Percentiles rank a stretch among this genome's conserved stretches.
Evolutionary conservation across 2,329 filamentous ascomycete genomes (phyloP).

Genomic region (Harringtonia aguacate): DNA sequence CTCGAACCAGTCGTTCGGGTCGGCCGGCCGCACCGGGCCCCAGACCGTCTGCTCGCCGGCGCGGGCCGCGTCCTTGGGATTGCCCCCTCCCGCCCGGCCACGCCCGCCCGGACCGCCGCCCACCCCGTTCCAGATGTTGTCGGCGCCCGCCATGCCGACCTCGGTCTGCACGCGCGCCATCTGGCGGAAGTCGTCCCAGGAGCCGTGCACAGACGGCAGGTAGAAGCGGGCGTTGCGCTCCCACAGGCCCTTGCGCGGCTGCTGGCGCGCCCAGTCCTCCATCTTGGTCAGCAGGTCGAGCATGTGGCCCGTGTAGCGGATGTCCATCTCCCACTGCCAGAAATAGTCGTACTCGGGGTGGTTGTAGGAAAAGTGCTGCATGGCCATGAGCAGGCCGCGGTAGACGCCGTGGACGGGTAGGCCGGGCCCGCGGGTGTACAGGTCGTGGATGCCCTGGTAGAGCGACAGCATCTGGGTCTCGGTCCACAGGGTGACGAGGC

Average conservation of each 20-base stretch:
- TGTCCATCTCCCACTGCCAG: slow-evolving; percentile 95
- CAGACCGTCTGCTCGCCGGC: slow-evolving; percentile 57
- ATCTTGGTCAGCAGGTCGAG: slow-evolving; percentile 63
- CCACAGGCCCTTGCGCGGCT: slow-evolving; percentile 73
- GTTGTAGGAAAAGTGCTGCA: slow-evolving; percentile 83
- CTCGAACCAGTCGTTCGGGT: slow-evolving; percentile 61
- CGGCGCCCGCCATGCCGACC: slow-evolving; percentile 52
- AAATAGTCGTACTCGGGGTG: slow-evolving; percentile 86
- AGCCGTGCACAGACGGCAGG: slow-evolving; percentile 62
- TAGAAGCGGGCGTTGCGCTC: slow-evolving; percentile 73
- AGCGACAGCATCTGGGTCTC: slow-evolving; percentile 85
- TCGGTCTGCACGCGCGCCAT: slow-evolving; percentile 69
- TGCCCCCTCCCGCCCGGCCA: too few relatives aligned
- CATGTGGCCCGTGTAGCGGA: slow-evolving; percentile 82
- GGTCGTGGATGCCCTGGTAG: slow-evolving; percentile 79
- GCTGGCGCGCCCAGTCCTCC: slow-evolving; percentile 56
- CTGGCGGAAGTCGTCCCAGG: slow-evolving; percentile 70
- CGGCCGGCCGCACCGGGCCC: slow-evolving; percentile 66
- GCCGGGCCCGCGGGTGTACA: slow-evolving; percentile 52
- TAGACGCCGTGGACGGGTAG: slow-evolving; percentile 87
- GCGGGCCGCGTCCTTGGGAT: neutral
- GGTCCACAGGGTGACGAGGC: slow-evolving; percentile 85
- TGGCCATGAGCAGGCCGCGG: slow-evolving; percentile 83
- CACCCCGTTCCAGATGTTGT: slow-evolving; percentile 55
- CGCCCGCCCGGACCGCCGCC: too few relatives aligned